Conservation (phyloP, 73 alveolate genomes). For the Paramecium pentaurelia region DNA sequence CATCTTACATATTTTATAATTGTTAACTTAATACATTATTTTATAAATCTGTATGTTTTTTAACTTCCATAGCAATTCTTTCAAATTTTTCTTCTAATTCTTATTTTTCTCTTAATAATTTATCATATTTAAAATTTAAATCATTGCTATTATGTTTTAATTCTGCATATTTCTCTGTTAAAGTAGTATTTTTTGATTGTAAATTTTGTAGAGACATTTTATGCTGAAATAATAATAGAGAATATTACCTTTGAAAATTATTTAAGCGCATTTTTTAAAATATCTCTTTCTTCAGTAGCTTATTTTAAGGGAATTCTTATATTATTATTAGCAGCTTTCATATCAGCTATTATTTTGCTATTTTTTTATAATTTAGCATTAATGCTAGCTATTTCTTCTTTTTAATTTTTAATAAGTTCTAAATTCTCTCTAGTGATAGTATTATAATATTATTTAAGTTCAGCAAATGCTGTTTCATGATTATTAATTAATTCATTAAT, state of each 20-base stretch:
- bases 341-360: conserved; percentile 66
- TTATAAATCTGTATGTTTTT: conserved; percentile 56
- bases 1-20: conserved; percentile 33
- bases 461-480: conserved; percentile 92
- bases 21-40: conserved; percentile 30
- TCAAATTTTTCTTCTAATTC: conserved; percentile 75
- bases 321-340: conserved; percentile 63
- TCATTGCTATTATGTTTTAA: conserved; percentile 71
- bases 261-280: conserved; percentile 61
- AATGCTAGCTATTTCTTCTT: conserved; percentile 76
- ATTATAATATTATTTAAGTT: conserved; percentile 88
- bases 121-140: conserved; percentile 71
- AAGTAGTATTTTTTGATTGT: conserved; percentile 64
- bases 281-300: conserved; percentile 66
- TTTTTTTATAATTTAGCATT: conserved; percentile 65
- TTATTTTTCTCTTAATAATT: conserved; percentile 66
- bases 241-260: conserved; percentile 55
- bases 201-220: conserved; percentile 75
- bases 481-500: conserved; percentile 86
- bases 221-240: conserved; percentile 47
- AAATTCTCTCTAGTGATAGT: conserved; percentile 91
- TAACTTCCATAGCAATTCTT: conserved; percentile 60
- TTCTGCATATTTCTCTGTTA: conserved; percentile 67
- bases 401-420: conserved; percentile 84
- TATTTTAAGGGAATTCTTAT: conserved; percentile 70